Conservation (phyloP, 73 alveolate species). For the Paramecium tetraurelia region DNA sequence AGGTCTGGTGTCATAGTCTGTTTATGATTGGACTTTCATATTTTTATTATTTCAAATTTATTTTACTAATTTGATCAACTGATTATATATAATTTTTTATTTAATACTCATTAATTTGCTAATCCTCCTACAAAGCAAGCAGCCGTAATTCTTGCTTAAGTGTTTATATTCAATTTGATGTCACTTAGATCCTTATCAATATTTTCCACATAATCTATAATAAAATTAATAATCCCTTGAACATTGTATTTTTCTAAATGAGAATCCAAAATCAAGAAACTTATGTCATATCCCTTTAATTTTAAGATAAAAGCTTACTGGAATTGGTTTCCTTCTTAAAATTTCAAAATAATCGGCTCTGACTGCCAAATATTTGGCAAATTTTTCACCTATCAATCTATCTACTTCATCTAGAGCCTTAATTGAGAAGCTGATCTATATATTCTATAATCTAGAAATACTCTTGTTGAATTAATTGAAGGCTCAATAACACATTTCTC, state of each 20-base stretch:
- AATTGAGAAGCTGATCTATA: slow-evolving; percentile 37
- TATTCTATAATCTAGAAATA: not conserved
- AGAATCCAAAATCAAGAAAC: slow-evolving; percentile 78
- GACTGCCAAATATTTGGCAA: slow-evolving; percentile 41
- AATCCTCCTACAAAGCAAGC: slow-evolving; percentile 72
- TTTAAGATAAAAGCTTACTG: not conserved
- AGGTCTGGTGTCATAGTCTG: not conserved
- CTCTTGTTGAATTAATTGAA: slow-evolving; percentile 73
- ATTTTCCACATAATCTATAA: slow-evolving; percentile 80
- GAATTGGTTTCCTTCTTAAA: slow-evolving; percentile 46
- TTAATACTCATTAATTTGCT: slow-evolving; percentile 44
- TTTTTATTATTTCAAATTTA: not conserved
- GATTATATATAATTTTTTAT: not conserved
- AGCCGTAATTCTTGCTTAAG: slow-evolving; percentile 80
- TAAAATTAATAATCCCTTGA: slow-evolving; percentile 83
- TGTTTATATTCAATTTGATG: slow-evolving; percentile 78
- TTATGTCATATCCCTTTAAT: slow-evolving; percentile 70
- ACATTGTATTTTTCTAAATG: slow-evolving; percentile 76
- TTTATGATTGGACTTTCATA: not conserved
- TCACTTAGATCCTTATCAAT: slow-evolving; percentile 85
- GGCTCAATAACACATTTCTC: slow-evolving; percentile 83
- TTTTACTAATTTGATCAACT: not conserved
- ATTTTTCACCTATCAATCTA: slow-evolving; percentile 10
- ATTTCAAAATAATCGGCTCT: slow-evolving; percentile 51
- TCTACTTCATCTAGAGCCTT: slow-evolving; percentile 21